Conservation (phyloP, 208 protist species). For the Trypanosoma vivax region DNA sequence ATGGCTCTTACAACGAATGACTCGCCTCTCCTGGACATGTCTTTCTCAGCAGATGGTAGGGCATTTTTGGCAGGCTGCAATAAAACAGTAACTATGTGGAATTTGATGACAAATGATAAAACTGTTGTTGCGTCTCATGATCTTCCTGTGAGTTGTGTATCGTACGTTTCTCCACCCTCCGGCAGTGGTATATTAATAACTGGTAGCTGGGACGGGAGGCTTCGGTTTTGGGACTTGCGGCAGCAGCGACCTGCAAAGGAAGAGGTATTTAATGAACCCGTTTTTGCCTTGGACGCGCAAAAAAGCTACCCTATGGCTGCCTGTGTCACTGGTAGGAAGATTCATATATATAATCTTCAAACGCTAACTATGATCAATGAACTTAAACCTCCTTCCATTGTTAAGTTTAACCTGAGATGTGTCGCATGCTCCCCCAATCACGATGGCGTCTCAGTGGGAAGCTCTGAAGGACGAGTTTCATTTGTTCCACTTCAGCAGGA, state of each 20-base stretch:
- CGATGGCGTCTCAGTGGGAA: slow-evolving; percentile 58
- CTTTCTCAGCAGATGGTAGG: slow-evolving; percentile 60
- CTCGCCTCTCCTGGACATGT: slow-evolving; percentile 54
- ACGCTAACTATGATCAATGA: slow-evolving; percentile 48
- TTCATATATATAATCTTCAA: slow-evolving; percentile 61
- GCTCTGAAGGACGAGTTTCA: slow-evolving; percentile 66
- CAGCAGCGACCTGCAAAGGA: slow-evolving; percentile 55
- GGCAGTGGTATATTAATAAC: slow-evolving; percentile 64
- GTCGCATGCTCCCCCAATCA: slow-evolving; percentile 56
- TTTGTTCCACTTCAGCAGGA: slow-evolving; percentile 37
- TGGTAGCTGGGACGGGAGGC: slow-evolving; percentile 78
- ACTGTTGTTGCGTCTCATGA: slow-evolving; percentile 74
- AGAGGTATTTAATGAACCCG: slow-evolving; percentile 60
- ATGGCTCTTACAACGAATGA: slow-evolving; percentile 35
- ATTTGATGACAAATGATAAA: slow-evolving; percentile 57
- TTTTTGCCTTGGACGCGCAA: slow-evolving; percentile 71
- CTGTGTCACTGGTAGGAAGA: slow-evolving; percentile 50
- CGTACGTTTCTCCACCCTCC: slow-evolving; percentile 35
- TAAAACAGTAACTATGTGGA: slow-evolving; percentile 75
- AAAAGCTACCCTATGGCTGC: slow-evolving; percentile 51
- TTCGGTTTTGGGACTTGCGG: slow-evolving; percentile 82
- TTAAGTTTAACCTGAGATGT: slow-evolving; percentile 66
- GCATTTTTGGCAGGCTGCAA: slow-evolving; percentile 74
- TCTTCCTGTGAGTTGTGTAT: slow-evolving; percentile 70
- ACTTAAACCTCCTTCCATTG: slow-evolving; percentile 34